Base-by-base conservation (phyloP, 768 basidiomycete genomes). In the Trametes coccinea region DNA sequence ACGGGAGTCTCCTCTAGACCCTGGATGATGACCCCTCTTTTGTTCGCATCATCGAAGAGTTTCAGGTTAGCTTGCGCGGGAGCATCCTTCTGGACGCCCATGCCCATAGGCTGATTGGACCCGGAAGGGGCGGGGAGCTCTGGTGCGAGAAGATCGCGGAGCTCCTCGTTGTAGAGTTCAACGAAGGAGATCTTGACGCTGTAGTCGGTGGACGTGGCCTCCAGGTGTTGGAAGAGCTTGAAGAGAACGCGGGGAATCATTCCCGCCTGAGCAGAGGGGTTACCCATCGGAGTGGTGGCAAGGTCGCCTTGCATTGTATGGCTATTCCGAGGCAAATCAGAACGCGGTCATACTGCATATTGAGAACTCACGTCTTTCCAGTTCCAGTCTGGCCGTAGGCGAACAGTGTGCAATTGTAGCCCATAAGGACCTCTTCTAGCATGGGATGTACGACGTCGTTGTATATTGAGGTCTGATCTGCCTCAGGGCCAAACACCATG, bases 301-400 rank as follows among this genome's bases (percentile, higher is more conserved):
- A 97, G 77, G 71, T 99, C 95, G 14, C 97, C 97, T 75, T 98
- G 95, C 97, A 98, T 99, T 3, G 97, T 99, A 71, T 95, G 90
- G 46, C 88, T 92, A 52, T 37, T 54, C 49, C 16, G 49, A 40
- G 22, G 59, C 17, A 44, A n/a, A 30, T 48, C 33, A 53, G 51
- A n/a, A 46, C 22, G 22, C 22, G 8, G 30, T 53, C 37, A 39
- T 33, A 5, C n/a, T 34, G 34, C 6, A 22, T 14, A 30, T 14
- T 29, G 39, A 1, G 5, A 16, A 22, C 92, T 68, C 72, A 97
- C 93, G 97, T 98, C 78, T 99, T 99, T 22, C 97, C 97, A 0
- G 97, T 98, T 0, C 97, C 97, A 0, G 97, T 98, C 74, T 98
- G 97, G 2, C 97, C 97, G 71, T 99, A 99, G 4, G 95, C 95